Conservation (phyloP, 345 rosid species). For the Brassica carinata region DNA sequence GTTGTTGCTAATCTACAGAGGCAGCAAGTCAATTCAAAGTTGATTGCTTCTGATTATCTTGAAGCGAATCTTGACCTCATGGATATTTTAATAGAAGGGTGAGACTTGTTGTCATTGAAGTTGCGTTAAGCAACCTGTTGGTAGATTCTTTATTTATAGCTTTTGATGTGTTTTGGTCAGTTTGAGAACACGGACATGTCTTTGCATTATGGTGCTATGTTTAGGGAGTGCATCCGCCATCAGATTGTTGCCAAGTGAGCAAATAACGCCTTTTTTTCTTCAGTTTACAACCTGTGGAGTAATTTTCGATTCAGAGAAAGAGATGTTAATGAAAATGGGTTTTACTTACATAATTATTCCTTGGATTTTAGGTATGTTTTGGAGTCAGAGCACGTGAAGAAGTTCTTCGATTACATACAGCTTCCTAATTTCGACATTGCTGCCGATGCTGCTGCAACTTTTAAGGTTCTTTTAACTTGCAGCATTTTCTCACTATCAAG, state of each 20-base stretch:
- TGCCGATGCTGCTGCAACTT: constrained; percentile 98
- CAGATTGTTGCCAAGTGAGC: constrained; percentile 92
- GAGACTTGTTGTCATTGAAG: constrained; percentile 26
- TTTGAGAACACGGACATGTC: constrained; percentile 88
- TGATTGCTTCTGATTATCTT: constrained; percentile 93
- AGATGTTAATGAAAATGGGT: neutral
- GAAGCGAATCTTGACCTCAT: constrained; percentile 86
- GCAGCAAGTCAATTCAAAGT: constrained; percentile 84
- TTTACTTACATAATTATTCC: neutral
- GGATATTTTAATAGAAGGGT: constrained; percentile 80
- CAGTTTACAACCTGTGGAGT: neutral
- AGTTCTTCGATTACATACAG: constrained; percentile 88
- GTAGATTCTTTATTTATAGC: constrained; percentile 11
- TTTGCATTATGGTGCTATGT: constrained; percentile 97
- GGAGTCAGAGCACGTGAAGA: constrained; percentile 84
- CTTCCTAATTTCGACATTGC: constrained; percentile 97
- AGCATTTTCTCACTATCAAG: neutral
- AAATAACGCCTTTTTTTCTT: neutral
- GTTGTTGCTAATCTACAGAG: constrained; percentile 97
- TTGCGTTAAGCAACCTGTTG: neutral
- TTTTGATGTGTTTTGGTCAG: constrained; percentile 45
- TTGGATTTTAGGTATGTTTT: constrained; percentile 70
- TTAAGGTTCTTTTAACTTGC: constrained; percentile 59
- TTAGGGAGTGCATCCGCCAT: constrained; percentile 97
- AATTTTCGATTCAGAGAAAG: neutral